These are phyloP conservation scores for Calonectria pseudoreteaudii DNA, from an alignment of 2,329 filamentous ascomycete species.

Conservation along the genomic window DNA sequence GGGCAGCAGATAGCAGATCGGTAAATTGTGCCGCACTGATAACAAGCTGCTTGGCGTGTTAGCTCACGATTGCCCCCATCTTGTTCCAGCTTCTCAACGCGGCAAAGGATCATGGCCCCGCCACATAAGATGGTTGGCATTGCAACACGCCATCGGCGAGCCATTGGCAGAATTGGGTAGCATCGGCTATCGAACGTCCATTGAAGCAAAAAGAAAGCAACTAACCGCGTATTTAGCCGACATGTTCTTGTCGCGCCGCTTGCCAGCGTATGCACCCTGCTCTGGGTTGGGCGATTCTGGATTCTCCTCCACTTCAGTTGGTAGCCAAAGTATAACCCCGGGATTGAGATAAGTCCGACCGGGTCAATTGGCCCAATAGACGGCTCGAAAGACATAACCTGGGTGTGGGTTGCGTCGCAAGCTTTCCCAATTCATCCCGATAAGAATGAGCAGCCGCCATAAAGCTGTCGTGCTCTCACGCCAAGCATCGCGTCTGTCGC, in stretches of 20 bases:
- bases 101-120: background rate
- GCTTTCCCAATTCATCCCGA: background rate
- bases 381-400: background rate
- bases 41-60: background rate
- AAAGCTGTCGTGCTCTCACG: background rate
- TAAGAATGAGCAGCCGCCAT: background rate
- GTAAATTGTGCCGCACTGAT: background rate
- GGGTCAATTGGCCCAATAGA: background rate
- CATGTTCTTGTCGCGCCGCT: background rate
- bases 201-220: background rate
- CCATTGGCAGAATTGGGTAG: background rate
- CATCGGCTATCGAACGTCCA: background rate
- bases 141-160: background rate
- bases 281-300: background rate
- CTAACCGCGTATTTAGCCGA: background rate
- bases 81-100: background rate
- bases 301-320: conserved; percentile 1
- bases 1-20: background rate
- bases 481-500: background rate
- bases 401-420: background rate
- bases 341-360: background rate
- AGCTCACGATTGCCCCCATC: background rate
- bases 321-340: background rate
- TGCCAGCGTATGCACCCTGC: background rate
- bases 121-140: background rate